Base-by-base conservation (phyloP, 2,329 filamentous ascomycete genomes). In the Diaporthe sp. region DNA sequence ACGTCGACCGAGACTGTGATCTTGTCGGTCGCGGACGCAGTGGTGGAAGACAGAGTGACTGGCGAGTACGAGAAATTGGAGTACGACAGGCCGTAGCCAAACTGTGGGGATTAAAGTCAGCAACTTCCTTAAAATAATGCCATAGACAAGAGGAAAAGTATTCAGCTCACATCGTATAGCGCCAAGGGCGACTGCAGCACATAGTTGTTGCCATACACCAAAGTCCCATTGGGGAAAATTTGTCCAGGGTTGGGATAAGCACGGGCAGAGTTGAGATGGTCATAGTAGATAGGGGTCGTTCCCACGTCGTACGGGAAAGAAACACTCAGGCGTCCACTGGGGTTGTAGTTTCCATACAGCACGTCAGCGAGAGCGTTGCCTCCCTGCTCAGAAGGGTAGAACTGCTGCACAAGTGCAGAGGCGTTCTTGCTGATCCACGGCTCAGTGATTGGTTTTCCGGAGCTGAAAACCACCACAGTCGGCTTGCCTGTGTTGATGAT, bases 371-470 rank as follows among this genome's bases (percentile, higher is more conserved):
- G 86, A 1, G 92, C 92, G 74, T 91, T 84, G 0, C 92, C 92
- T 32, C 92, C 92, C 83, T 94, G 85, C 78, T 94, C 92, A 0
- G 91, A 92, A 9, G 92, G 92, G 78, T 94, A 95, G 83, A 94
- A 94, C 81, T 94, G 92, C 79, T 94, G 93, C 0, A 94, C 84
- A 0, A 95, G 86, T 0, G 92, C 92, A 0, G 90, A 86, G 0
- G 93, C 91, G 35, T 87, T 86, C 42, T 89, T 85, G 0, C 91
- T 91, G 79, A 94, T 92, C 93, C 93, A 94, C 6, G 91, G 87
- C 81, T 94, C 92, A 0, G 92, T 93, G 73, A 95, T 84, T 4
- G 93, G 93, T 80, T 94, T 95, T 59, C 93, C 93, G 13, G 89
- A 92, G 76, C 88, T 90, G 82, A 90, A 92, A 17, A 94, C 90